A percentile compares a stretch with the other conserved stretches of the same genome.
Evolutionary conservation across 1,284 basidiomycete genomes (phyloP).

Genomic region (Leccinum variabile): DNA sequence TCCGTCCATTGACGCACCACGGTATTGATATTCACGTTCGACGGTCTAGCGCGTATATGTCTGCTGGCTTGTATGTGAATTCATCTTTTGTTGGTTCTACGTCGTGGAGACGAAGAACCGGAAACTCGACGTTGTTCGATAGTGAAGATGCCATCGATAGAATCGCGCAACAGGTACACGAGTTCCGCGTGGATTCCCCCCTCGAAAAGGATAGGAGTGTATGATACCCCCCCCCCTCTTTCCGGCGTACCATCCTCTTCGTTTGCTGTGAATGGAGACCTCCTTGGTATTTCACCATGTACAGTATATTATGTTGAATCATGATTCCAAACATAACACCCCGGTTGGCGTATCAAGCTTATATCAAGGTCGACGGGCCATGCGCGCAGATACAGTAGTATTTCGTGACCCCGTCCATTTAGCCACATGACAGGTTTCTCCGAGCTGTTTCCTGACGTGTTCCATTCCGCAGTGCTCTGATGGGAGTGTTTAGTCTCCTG

Average conservation of each 20-base stretch:
- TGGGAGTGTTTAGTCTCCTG: not conserved
- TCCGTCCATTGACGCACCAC: not conserved
- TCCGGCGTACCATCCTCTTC: not conserved
- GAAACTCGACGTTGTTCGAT: constrained; percentile 74
- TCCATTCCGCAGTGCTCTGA: not conserved
- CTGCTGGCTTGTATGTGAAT: constrained; percentile 64
- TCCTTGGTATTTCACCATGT: not conserved
- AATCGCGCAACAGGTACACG: constrained; percentile 37
- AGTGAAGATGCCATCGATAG: constrained; percentile 52
- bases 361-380: not conserved
- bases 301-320: not conserved
- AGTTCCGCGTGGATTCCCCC: constrained; percentile 31
- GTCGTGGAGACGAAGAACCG: constrained; percentile 72
- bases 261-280: not conserved
- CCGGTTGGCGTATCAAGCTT: not conserved
- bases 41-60: constrained; percentile 57
- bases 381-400: not conserved
- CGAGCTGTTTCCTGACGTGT: not conserved
- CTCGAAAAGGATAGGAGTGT: constrained; percentile 36
- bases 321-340: not conserved
- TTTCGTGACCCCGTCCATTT: not conserved
- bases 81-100: constrained; percentile 62
- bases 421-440: not conserved
- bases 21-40: not conserved
- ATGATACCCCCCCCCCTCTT: constrained; percentile 6